Conservation (phyloP, 2,329 filamentous ascomycete species). For the Aureobasidium leucospermi region DNA sequence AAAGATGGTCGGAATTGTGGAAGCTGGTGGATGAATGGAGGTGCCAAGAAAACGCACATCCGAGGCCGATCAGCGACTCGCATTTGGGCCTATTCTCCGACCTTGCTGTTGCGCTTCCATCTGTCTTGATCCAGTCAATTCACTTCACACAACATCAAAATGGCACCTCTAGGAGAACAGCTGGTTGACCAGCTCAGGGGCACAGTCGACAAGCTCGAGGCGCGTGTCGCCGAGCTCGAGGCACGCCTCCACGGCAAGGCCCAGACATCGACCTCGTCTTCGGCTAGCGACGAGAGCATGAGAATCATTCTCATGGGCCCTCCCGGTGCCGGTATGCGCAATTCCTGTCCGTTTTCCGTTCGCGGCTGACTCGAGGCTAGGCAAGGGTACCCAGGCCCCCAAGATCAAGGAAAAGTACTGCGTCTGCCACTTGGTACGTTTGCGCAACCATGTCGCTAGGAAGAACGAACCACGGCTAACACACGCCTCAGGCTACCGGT, state of each 20-base stretch:
- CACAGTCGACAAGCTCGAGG: constrained; percentile 75
- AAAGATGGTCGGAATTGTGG: neutral
- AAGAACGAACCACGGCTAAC: constrained; percentile 7
- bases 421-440: constrained; percentile 85
- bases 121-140: neutral
- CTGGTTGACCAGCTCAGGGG: constrained; percentile 73
- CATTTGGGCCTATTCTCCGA: neutral
- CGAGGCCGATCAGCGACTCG: constrained; percentile 1
- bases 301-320: constrained; percentile 98
- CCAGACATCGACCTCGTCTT: constrained; percentile 37
- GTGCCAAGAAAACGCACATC: constrained; percentile 3
- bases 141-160: constrained; percentile 39
- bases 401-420: constrained; percentile 98
- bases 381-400: constrained; percentile 97
- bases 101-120: neutral
- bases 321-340: constrained; percentile 78
- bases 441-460: constrained; percentile 10
- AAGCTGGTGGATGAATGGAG: constrained; percentile 1
- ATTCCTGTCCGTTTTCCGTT: neutral
- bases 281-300: constrained; percentile 53
- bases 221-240: constrained; percentile 80
- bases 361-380: constrained; percentile 40
- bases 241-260: constrained; percentile 49
- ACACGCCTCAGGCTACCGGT: constrained; percentile 68
- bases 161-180: constrained; percentile 83